Evolutionary conservation across 331 rosid species (phyloP).

Genomic region (Prunus yedoensis): DNA sequence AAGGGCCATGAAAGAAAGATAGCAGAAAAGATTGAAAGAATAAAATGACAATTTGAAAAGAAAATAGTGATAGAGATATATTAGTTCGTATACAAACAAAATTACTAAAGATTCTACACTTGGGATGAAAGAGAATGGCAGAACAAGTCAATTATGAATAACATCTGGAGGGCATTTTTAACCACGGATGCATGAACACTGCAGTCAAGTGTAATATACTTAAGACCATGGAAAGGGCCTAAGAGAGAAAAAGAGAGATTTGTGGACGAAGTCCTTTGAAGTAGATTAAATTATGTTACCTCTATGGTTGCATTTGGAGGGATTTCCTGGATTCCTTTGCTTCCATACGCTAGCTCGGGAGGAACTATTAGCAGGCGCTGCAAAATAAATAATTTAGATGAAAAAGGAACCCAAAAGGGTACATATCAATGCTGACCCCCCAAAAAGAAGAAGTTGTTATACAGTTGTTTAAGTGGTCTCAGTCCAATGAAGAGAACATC

Average conservation of each 20-base stretch:
- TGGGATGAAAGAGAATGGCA: background rate
- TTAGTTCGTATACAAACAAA: slow-evolving; percentile 10
- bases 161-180: background rate
- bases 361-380: slow-evolving; percentile 84
- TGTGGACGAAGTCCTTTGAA: background rate
- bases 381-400: slow-evolving; percentile 21
- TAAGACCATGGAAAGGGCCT: background rate
- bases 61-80: background rate
- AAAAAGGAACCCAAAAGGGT: background rate
- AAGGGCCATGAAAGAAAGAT: slow-evolving; percentile 13
- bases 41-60: background rate
- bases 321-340: slow-evolving; percentile 84
- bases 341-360: slow-evolving; percentile 89
- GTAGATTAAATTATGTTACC: slow-evolving; percentile 34
- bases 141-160: background rate
- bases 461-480: slow-evolving; percentile 11
- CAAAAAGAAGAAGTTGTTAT: background rate
- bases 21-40: slow-evolving; percentile 6
- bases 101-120: background rate
- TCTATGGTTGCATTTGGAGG: slow-evolving; percentile 95
- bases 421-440: background rate
- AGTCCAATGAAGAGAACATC: slow-evolving; percentile 1
- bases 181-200: slow-evolving; percentile 1
- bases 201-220: background rate
- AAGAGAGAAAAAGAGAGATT: background rate